Evolutionary conservation across 2,329 filamentous ascomycete species (phyloP).

Genomic region (Pezicula rhizophila): DNA sequence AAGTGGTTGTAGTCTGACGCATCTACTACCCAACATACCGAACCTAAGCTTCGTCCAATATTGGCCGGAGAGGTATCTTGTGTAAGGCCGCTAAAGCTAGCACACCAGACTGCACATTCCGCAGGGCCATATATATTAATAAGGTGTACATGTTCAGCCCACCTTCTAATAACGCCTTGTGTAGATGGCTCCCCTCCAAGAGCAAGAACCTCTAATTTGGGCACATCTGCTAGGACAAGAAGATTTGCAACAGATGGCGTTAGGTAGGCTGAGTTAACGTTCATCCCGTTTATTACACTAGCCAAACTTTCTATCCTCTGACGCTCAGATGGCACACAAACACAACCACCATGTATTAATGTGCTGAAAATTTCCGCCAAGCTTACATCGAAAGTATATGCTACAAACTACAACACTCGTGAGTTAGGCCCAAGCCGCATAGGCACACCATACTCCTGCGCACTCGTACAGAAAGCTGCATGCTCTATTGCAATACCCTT

Average conservation of each 20-base stretch:
- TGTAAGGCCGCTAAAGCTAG: conserved; percentile 57
- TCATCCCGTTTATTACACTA: conserved; percentile 2
- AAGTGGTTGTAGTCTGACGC: conserved; percentile 3
- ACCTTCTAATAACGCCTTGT: neutral
- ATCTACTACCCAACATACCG: conserved; percentile 40
- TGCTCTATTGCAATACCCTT: conserved; percentile 1
- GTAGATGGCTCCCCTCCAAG: conserved; percentile 4
- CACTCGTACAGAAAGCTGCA: neutral
- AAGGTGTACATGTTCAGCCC: neutral
- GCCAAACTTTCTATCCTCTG: conserved; percentile 5
- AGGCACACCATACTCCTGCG: neutral
- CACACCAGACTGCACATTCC: conserved; percentile 68
- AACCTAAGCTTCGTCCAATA: conserved; percentile 70
- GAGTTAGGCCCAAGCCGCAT: neutral
- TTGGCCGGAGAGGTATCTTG: conserved; percentile 50
- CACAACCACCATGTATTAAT: conserved; percentile 2
- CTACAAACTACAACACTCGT: conserved; percentile 1
- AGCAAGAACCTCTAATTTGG: conserved; percentile 2
- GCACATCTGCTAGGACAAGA: conserved; percentile 4
- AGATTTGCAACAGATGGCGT: conserved; percentile 5
- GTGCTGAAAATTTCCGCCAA: neutral
- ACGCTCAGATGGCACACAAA: conserved; percentile 6
- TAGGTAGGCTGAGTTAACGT: conserved; percentile 5
- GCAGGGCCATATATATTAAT: conserved; percentile 4
- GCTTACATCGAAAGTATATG: conserved; percentile 5